Conservation (phyloP, 305 asterid genomes). For the Lippia alba region DNA sequence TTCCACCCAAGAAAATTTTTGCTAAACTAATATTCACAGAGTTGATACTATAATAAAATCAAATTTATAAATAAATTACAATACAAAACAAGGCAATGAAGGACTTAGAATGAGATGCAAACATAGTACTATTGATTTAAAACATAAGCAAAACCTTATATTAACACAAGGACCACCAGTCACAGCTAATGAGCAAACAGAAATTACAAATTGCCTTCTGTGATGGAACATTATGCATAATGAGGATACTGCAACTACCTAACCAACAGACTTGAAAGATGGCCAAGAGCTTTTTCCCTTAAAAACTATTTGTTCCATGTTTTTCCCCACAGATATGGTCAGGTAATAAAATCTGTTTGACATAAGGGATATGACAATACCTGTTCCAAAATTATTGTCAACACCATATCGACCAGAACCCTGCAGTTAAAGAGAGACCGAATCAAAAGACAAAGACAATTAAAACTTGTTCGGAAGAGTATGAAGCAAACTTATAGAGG, state of each 20-base stretch:
- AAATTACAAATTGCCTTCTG: not conserved
- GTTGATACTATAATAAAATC: slow-evolving; percentile 2
- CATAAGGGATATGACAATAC: slow-evolving; percentile 45
- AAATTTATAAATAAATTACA: not conserved
- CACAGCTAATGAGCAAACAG: slow-evolving; percentile 3
- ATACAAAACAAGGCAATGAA: slow-evolving; percentile 4
- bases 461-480: not conserved
- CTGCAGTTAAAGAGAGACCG: slow-evolving; percentile 48
- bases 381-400: slow-evolving; percentile 71
- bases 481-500: slow-evolving; percentile 3
- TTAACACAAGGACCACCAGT: slow-evolving; percentile 4
- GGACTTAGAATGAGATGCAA: slow-evolving; percentile 7
- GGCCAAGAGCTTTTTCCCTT: slow-evolving; percentile 21
- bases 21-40: not conserved
- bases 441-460: not conserved
- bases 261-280: slow-evolving; percentile 20
- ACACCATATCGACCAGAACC: slow-evolving; percentile 80
- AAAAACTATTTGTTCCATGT: slow-evolving; percentile 14
- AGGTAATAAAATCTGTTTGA: slow-evolving; percentile 22
- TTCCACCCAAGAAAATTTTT: not conserved
- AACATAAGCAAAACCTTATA: slow-evolving; percentile 17
- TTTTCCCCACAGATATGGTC: slow-evolving; percentile 8
- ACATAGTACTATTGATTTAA: slow-evolving; percentile 20
- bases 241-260: slow-evolving; percentile 25
- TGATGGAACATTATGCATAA: not conserved